Percentiles rank a stretch among this genome's conserved stretches.
phyloP scores from a whole-genome alignment of 139 green algal genomes.

The Asterochloris erici region DNA sequence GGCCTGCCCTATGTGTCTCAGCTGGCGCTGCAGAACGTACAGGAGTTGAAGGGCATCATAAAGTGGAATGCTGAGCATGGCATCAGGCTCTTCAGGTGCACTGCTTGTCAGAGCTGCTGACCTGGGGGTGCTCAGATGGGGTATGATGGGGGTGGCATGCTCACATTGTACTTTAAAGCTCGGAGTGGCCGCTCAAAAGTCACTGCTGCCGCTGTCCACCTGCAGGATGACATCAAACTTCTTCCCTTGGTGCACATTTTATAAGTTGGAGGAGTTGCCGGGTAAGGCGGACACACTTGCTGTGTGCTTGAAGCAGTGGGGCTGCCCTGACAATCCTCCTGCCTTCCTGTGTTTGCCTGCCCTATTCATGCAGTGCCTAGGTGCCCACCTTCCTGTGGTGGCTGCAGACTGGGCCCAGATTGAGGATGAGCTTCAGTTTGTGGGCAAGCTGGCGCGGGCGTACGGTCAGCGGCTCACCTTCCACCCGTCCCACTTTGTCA shows the following conservation, averaged over 20 bases:
- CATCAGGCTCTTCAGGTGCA: constrained; percentile 60
- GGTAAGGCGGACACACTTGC: no score
- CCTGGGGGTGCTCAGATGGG: no score
- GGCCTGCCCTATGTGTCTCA: constrained; percentile 45
- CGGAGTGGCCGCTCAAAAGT: no score
- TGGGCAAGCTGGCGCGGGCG: constrained; percentile 40
- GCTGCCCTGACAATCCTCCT: no score
- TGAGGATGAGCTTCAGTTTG: constrained; percentile 43
- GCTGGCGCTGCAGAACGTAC: constrained; percentile 53
- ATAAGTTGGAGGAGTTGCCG: constrained; percentile 48
- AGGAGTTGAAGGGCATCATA: constrained; percentile 43
- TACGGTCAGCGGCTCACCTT: constrained; percentile 65
- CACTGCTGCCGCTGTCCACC: no score
- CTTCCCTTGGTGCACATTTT: constrained; percentile 55
- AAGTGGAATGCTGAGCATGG: constrained; percentile 61
- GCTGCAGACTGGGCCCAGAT: constrained; percentile 46
- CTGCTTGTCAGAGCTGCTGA: no score
- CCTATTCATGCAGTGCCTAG: no score
- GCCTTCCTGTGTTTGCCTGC: no score
- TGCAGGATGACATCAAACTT: constrained; percentile 42
- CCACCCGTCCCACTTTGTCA: constrained; percentile 58
- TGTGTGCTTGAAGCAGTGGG: no score
- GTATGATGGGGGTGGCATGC: no score
- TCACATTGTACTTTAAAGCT: no score
- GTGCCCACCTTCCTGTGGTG: no score